These are phyloP conservation scores for Fraxinus ornus DNA, from an alignment of 305 asterid genomes.

Conservation along the genomic window DNA sequence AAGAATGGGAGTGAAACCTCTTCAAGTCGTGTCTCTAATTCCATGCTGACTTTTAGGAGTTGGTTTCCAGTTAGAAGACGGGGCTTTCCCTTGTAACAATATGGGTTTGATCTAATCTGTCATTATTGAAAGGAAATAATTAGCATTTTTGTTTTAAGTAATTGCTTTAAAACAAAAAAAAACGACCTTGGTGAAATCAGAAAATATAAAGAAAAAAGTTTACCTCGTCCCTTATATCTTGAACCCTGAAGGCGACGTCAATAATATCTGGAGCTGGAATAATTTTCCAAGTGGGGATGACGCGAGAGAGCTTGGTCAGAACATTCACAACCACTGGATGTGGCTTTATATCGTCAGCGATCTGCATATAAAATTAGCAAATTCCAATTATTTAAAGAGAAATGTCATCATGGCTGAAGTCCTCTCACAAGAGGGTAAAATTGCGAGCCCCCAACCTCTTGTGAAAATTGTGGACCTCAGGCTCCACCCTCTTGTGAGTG, in stretches of 20 bases:
- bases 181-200: not conserved
- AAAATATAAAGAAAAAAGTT: not conserved
- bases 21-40: slow-evolving; percentile 40
- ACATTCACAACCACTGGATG: slow-evolving; percentile 27
- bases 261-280: slow-evolving; percentile 41
- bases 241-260: slow-evolving; percentile 37
- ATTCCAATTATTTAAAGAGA: not conserved
- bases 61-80: slow-evolving; percentile 41
- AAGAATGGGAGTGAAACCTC: slow-evolving; percentile 53
- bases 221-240: slow-evolving; percentile 43
- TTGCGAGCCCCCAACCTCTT: too few relatives aligned
- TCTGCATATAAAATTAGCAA: slow-evolving; percentile 20
- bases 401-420: too few relatives aligned
- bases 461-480: too few relatives aligned
- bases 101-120: slow-evolving; percentile 52
- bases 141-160: not conserved
- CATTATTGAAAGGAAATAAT: not conserved
- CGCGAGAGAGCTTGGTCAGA: slow-evolving; percentile 26
- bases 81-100: slow-evolving; percentile 49
- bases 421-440: too few relatives aligned
- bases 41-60: slow-evolving; percentile 33
- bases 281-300: slow-evolving; percentile 47
- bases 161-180: too few relatives aligned
- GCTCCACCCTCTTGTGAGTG: too few relatives aligned
- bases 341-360: slow-evolving; percentile 41